Percentiles rank a stretch among this genome's conserved stretches.
These are phyloP conservation scores for Umbelopsis sp. DNA, from an alignment of 371 early-diverging fungal species.

Conservation along the genomic window DNA sequence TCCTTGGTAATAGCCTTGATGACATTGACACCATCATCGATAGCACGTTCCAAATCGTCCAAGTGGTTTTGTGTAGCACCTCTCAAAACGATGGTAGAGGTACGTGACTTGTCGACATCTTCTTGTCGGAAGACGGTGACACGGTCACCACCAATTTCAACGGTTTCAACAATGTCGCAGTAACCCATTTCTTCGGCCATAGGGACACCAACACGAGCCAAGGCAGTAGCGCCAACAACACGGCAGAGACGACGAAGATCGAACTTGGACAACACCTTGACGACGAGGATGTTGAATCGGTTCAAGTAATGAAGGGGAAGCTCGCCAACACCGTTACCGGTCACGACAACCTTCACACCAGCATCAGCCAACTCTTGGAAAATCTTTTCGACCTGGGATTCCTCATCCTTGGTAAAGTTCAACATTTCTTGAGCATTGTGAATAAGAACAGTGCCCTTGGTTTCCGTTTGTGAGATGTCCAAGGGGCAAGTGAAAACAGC, in stretches of 20 bases:
- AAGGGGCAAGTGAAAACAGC: slow-evolving; percentile 97
- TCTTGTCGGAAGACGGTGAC: slow-evolving; percentile 97
- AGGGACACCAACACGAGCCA: slow-evolving; percentile 93
- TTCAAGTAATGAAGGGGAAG: slow-evolving; percentile 94
- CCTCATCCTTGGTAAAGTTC: slow-evolving; percentile 95
- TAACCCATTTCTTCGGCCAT: slow-evolving; percentile 97
- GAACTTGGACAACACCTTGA: slow-evolving; percentile 94
- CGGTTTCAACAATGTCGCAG: slow-evolving; percentile 93
- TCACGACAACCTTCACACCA: slow-evolving; percentile 93
- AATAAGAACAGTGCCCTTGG: slow-evolving; percentile 99
- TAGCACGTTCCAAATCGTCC: slow-evolving; percentile 97
- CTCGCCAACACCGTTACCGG: slow-evolving; percentile 91
- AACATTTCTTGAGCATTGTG: slow-evolving; percentile 97
- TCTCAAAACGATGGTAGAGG: slow-evolving; percentile 95
- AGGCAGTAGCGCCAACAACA: slow-evolving; percentile 90
- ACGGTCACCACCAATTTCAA: slow-evolving; percentile 96
- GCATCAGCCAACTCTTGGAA: slow-evolving; percentile 91
- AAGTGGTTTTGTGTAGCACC: slow-evolving; percentile 97
- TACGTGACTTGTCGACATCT: slow-evolving; percentile 70
- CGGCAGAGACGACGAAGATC: slow-evolving; percentile 95
- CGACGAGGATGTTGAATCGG: slow-evolving; percentile 87
- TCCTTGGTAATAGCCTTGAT: slow-evolving; percentile 95
- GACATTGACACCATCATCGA: slow-evolving; percentile 98
- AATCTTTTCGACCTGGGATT: slow-evolving; percentile 75
- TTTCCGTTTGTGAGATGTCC: slow-evolving; percentile 96